Evolutionary conservation across 2,329 filamentous ascomycete species (phyloP).

Genomic region (Bisporella sp.): DNA sequence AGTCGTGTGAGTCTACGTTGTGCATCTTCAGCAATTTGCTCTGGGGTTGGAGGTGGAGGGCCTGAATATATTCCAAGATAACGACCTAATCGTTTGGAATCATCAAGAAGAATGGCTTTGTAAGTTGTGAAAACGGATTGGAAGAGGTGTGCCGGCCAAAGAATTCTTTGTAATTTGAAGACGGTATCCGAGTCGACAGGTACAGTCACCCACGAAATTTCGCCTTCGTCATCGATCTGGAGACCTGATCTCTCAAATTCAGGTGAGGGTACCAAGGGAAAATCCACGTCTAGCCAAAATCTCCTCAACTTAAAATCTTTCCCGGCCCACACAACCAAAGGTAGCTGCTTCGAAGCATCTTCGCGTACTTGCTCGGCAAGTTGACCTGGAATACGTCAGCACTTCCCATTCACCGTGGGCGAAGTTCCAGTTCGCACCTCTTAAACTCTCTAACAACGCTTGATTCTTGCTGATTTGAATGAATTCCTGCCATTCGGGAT

Average conservation of each 20-base stretch:
- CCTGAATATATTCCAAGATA: constrained; percentile 37
- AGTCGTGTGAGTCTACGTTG: too few relatives aligned
- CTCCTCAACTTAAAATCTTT: constrained; percentile 41
- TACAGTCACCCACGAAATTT: constrained; percentile 39
- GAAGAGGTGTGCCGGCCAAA: constrained; percentile 47
- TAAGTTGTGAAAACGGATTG: constrained; percentile 45
- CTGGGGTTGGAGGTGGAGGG: constrained; percentile 11
- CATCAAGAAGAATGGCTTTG: constrained; percentile 39
- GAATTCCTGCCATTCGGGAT: constrained; percentile 59
- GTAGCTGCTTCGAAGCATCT: constrained; percentile 35
- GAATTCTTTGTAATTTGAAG: constrained; percentile 37
- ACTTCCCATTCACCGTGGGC: neutral
- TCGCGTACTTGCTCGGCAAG: constrained; percentile 37
- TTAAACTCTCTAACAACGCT: constrained; percentile 32
- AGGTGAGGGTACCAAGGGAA: constrained; percentile 51
- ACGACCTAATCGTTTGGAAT: constrained; percentile 33
- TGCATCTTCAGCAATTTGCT: constrained; percentile 10
- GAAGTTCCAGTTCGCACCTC: constrained; percentile 8
- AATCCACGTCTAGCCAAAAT: constrained; percentile 55
- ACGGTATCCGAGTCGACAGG: constrained; percentile 42
- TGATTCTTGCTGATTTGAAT: constrained; percentile 49
- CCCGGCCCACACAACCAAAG: constrained; percentile 39
- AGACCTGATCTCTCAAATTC: constrained; percentile 48
- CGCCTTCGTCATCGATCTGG: constrained; percentile 38
- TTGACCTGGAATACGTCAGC: constrained; percentile 32